Percentiles rank a stretch among this genome's conserved stretches.
These are phyloP conservation scores for Thelonectria blattea DNA, from an alignment of 2,329 filamentous ascomycete species.

Conservation along the genomic window DNA sequence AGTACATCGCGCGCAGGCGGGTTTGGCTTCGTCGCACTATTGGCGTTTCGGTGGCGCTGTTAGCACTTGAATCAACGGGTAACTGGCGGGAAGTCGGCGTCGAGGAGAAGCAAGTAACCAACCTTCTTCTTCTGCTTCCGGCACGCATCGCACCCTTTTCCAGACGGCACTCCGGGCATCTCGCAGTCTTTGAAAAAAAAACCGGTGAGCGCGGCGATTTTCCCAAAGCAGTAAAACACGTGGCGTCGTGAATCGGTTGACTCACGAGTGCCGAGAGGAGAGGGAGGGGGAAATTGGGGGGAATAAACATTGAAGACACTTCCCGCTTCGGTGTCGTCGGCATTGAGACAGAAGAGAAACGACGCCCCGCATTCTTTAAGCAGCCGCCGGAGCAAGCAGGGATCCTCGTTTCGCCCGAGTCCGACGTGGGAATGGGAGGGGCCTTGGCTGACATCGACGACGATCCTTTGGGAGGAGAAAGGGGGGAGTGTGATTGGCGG, in stretches of 20 bases:
- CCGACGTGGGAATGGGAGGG: no score
- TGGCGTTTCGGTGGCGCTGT: not conserved
- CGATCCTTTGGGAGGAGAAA: not conserved
- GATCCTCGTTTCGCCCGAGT: constrained; percentile 1
- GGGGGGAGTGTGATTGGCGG: not conserved
- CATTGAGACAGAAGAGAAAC: not conserved
- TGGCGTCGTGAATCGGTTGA: constrained; percentile 8
- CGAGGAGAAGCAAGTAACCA: constrained; percentile 12
- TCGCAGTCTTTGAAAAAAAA: not conserved
- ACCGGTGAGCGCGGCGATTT: constrained; percentile 26
- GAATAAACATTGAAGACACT: not conserved
- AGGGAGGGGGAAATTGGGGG: no score
- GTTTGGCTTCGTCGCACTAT: constrained; percentile 54
- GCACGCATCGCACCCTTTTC: constrained; percentile 57
- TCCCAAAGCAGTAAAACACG: constrained; percentile 30
- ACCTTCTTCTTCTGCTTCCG: constrained; percentile 62
- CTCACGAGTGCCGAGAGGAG: not conserved
- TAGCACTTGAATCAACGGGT: not conserved
- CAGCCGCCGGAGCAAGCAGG: not conserved
- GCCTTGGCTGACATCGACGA: constrained; percentile 4
- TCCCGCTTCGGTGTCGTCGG: not conserved
- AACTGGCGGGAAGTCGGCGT: not conserved
- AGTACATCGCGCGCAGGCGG: constrained; percentile 52
- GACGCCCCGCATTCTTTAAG: constrained; percentile 15
- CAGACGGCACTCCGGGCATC: constrained; percentile 60